Conservation (phyloP, 768 basidiomycete genomes). For the Austroboletus eburneus region DNA sequence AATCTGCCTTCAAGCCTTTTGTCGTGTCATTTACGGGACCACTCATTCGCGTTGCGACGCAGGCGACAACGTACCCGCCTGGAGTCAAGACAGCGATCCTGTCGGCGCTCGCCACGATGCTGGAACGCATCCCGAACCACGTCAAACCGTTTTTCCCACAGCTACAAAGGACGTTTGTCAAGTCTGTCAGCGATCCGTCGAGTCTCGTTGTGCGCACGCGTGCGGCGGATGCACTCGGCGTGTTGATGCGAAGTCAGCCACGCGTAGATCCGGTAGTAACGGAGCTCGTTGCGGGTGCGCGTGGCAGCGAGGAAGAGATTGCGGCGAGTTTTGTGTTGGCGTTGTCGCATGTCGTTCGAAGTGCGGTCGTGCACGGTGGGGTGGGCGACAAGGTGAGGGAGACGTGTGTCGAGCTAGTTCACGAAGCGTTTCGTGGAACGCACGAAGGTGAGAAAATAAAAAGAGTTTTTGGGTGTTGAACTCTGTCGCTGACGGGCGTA, state of each 20-base stretch:
- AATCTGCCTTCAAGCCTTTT: slow-evolving; percentile 85
- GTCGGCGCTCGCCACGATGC: slow-evolving; percentile 77
- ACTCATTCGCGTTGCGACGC: slow-evolving; percentile 90
- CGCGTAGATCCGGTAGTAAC: slow-evolving; percentile 93
- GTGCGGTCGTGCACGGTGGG: slow-evolving; percentile 55
- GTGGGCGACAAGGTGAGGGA: slow-evolving; percentile 75
- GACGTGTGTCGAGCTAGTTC: slow-evolving; percentile 67
- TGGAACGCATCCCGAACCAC: slow-evolving; percentile 80
- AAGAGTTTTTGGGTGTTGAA: too few species aligned
- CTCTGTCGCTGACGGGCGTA: neutral
- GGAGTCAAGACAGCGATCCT: slow-evolving; percentile 92
- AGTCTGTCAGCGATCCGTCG: slow-evolving; percentile 78
- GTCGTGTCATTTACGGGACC: slow-evolving; percentile 95
- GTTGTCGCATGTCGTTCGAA: slow-evolving; percentile 69
- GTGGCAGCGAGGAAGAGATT: slow-evolving; percentile 63
- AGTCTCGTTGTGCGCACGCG: slow-evolving; percentile 75
- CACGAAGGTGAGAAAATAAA: slow-evolving; percentile 50
- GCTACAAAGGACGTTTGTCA: slow-evolving; percentile 93
- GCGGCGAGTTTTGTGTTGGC: slow-evolving; percentile 73
- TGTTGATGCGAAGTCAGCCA: slow-evolving; percentile 86
- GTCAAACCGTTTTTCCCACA: slow-evolving; percentile 99
- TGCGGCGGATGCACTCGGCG: slow-evolving; percentile 82
- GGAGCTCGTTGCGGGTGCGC: slow-evolving; percentile 66
- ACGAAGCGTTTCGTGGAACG: slow-evolving; percentile 71
- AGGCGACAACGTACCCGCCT: slow-evolving; percentile 84